phyloP scores from a whole-genome alignment of 176 grass and related monocot genomes.

The Musa acuminata region DNA sequence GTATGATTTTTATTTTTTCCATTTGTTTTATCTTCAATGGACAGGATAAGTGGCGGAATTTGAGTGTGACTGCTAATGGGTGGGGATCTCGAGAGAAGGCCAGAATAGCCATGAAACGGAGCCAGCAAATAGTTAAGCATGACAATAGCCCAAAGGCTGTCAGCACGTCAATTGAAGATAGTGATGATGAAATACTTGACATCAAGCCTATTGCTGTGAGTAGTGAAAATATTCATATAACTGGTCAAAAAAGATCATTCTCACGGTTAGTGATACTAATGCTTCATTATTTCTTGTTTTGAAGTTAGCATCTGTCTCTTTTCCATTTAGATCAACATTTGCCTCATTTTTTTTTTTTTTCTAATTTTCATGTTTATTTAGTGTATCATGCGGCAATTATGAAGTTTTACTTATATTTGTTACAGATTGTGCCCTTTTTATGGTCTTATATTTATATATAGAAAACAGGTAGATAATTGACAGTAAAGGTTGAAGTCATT shows the following conservation, averaged over 20 bases:
- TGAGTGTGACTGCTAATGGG: slow-evolving; percentile 59
- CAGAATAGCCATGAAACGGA: slow-evolving; percentile 51
- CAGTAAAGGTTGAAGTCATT: too few relatives aligned
- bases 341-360: too few relatives aligned
- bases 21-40: neutral
- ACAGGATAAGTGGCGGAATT: slow-evolving; percentile 94
- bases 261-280: slow-evolving; percentile 42
- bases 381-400: too few relatives aligned
- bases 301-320: too few relatives aligned
- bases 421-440: too few relatives aligned
- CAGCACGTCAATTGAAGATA: slow-evolving; percentile 21
- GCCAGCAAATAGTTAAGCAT: slow-evolving; percentile 32
- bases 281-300: slow-evolving; percentile 12
- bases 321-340: too few relatives aligned
- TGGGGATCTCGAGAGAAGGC: slow-evolving; percentile 52
- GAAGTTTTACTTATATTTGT: too few relatives aligned
- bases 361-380: too few relatives aligned
- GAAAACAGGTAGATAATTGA: too few relatives aligned
- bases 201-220: slow-evolving; percentile 42
- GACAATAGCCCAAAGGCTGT: slow-evolving; percentile 34
- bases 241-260: slow-evolving; percentile 38
- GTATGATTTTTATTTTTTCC: neutral
- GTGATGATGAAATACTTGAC: slow-evolving; percentile 36
- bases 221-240: slow-evolving; percentile 31
- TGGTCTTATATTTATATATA: too few relatives aligned